Evolutionary conservation across 441 rosid species (phyloP).

Genomic region (Populus tomentosa): DNA sequence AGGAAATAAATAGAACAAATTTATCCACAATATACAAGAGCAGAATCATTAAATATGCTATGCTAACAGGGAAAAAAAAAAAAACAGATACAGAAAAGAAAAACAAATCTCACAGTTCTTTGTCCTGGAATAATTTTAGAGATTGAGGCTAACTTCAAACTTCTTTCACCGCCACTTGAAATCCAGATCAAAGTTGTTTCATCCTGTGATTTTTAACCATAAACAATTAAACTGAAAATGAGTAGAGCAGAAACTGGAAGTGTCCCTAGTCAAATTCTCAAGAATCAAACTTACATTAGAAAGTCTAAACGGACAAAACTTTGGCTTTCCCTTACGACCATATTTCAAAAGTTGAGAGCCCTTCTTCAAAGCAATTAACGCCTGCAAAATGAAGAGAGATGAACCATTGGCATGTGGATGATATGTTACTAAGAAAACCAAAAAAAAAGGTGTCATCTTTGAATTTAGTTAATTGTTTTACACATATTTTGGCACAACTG

Average conservation of each 20-base stretch:
- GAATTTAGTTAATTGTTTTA: neutral
- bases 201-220: constrained; percentile 48
- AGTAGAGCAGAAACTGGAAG: constrained; percentile 4
- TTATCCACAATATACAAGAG: constrained; percentile 9
- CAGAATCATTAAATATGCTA: neutral
- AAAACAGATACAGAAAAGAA: neutral
- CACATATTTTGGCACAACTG: neutral
- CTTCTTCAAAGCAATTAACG: constrained; percentile 79
- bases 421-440: neutral
- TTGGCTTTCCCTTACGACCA: constrained; percentile 98
- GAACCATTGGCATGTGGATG: neutral
- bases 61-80: neutral
- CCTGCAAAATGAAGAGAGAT: constrained; percentile 40
- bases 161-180: constrained; percentile 78
- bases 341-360: constrained; percentile 92
- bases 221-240: neutral
- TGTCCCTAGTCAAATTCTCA: constrained; percentile 6
- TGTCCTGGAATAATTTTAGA: constrained; percentile 92
- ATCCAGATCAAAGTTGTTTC: constrained; percentile 91
- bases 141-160: constrained; percentile 76
- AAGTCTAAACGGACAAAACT: constrained; percentile 85
- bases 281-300: constrained; percentile 63
- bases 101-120: constrained; percentile 73
- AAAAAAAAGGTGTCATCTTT: neutral
- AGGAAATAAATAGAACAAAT: constrained; percentile 17